These are phyloP conservation scores for Ceraceosorus bombacis DNA, from an alignment of 1,284 basidiomycete genomes.

Conservation along the genomic window DNA sequence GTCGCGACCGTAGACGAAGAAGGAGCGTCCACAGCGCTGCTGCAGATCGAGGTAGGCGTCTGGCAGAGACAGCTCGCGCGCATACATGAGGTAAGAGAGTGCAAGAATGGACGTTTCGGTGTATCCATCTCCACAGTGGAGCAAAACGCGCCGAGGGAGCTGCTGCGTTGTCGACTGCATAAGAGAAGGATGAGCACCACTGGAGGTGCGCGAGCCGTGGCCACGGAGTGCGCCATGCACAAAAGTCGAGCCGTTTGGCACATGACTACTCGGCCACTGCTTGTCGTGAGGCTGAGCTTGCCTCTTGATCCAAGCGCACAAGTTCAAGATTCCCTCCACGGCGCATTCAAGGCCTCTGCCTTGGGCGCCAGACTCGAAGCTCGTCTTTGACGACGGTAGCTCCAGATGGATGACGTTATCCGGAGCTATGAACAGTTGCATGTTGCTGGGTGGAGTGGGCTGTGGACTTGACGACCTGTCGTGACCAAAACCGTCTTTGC, in stretches of 20 bases:
- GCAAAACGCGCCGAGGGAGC: slow-evolving; percentile 22
- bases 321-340: slow-evolving; percentile 33
- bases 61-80: slow-evolving; percentile 62
- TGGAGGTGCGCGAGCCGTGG: background rate
- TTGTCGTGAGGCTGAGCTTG: slow-evolving; percentile 24
- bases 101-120: slow-evolving; percentile 87
- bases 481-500: slow-evolving; percentile 3
- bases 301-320: slow-evolving; percentile 46
- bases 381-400: slow-evolving; percentile 16
- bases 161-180: slow-evolving; percentile 4
- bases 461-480: slow-evolving; percentile 3
- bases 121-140: slow-evolving; percentile 49
- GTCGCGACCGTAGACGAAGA: slow-evolving; percentile 85
- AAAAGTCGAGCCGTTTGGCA: slow-evolving; percentile 11
- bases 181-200: background rate
- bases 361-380: slow-evolving; percentile 11
- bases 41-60: slow-evolving; percentile 76
- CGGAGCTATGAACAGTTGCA: slow-evolving; percentile 37
- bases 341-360: slow-evolving; percentile 10
- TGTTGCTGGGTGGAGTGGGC: slow-evolving; percentile 27
- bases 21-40: slow-evolving; percentile 58
- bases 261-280: background rate
- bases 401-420: slow-evolving; percentile 45
- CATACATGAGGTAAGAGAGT: slow-evolving; percentile 77
- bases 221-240: slow-evolving; percentile 16